Evolutionary conservation across 2,329 filamentous ascomycete genomes (phyloP), one percentile per base, ranked within the genome.

Genomic region (Claviceps sp.): DNA sequence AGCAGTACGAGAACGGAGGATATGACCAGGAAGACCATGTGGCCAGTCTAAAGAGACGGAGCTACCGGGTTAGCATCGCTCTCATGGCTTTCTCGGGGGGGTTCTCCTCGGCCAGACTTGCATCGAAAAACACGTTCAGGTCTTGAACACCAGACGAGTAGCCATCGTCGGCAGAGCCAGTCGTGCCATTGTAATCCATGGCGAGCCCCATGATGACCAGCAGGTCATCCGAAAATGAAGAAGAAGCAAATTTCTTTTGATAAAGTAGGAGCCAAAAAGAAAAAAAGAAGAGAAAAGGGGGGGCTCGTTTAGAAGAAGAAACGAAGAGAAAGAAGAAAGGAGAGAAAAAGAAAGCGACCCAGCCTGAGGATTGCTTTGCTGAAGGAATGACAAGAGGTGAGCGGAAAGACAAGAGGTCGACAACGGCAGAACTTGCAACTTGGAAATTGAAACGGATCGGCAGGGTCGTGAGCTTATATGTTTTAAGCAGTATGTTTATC

Each of bases 91-190:
- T 47, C 26, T 5, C 24, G 8, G 2, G 10, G n/a, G 30, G 30
- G 3, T 34, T 11, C 5, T 4, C 5, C n/a, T 5, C 19, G 8
- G n/a, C 34, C 16, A 10, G 44, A 37, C 77, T 59, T 72, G 87
- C 84, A 66, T 88, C 79, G 71, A 95, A 95, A 69, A 81, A 94
- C 60, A 90, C 72, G 69, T 95, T 95, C 59, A 95, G 76, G 68
- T 95, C 80, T 75, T 70, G 82, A 70, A 71, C 66, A 11, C 59
- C 63, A 50, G 66, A 62, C 50, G 75, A 75, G 64, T 75, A 74
- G 54, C 77, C 77, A 56, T 70, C 66, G 62, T 77, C 69, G 62
- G 76, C 75, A 57, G 62, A 62, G 54, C 68, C 75, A 34, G 60
- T 61, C 51, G 72, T 76, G 63, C 76, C 77, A 61, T 75, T 76